These are phyloP conservation scores for Vishniacozyma victoriae DNA, from an alignment of 768 basidiomycete species.

Conservation along the genomic window DNA sequence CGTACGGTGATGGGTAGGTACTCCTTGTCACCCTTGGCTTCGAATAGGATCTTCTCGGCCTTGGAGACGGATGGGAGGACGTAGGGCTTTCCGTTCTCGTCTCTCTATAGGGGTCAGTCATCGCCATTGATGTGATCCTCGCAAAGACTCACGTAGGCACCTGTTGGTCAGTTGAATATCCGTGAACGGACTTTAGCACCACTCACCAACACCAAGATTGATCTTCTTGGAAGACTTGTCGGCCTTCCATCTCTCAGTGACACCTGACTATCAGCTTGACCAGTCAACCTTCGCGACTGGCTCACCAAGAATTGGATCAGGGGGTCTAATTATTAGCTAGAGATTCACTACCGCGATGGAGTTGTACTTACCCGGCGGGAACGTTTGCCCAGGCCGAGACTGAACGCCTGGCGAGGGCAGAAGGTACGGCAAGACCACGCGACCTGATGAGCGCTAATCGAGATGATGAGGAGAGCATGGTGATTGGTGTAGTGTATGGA, in stretches of 20 bases:
- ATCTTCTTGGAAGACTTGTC: slow-evolving; percentile 89
- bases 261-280: slow-evolving; percentile 29
- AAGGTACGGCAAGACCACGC: neutral
- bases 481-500: neutral
- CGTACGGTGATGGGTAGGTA: slow-evolving; percentile 79
- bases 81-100: slow-evolving; percentile 90
- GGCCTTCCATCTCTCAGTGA: slow-evolving; percentile 94
- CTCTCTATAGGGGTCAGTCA: slow-evolving; percentile 52
- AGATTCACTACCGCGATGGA: neutral
- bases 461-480: neutral
- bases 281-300: neutral
- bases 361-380: slow-evolving; percentile 35
- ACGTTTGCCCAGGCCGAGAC: slow-evolving; percentile 41
- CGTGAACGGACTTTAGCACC: neutral
- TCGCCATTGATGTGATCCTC: neutral
- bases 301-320: slow-evolving; percentile 44
- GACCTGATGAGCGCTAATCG: neutral
- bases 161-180: slow-evolving; percentile 2
- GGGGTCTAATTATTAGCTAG: slow-evolving; percentile 28
- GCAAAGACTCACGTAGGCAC: slow-evolving; percentile 35
- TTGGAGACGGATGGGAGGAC: slow-evolving; percentile 83
- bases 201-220: slow-evolving; percentile 95
- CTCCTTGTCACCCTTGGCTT: slow-evolving; percentile 80
- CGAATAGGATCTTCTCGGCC: slow-evolving; percentile 59
- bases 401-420: slow-evolving; percentile 14